A percentile compares a stretch with the other conserved stretches of the same genome.
These are phyloP conservation scores for Cryptosporidium sp. DNA, from an alignment of 169 alveolate genomes.

Conservation along the genomic window DNA sequence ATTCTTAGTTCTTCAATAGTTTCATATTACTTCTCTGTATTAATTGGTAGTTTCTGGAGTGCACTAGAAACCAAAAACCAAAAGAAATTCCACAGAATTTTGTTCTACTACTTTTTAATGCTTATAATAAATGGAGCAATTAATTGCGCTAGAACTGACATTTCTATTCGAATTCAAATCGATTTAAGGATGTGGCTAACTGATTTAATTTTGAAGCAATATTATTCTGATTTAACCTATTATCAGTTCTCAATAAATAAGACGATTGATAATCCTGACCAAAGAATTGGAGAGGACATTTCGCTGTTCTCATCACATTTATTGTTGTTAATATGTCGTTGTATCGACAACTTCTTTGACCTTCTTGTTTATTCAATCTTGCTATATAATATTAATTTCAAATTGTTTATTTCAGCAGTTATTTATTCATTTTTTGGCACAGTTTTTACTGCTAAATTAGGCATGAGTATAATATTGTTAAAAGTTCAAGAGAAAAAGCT, in stretches of 20 bases:
- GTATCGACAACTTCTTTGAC: slow-evolving; percentile 67
- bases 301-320: slow-evolving; percentile 42
- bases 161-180: slow-evolving; percentile 41
- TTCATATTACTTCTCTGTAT: slow-evolving; percentile 32
- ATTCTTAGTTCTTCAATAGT: slow-evolving; percentile 19
- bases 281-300: slow-evolving; percentile 75
- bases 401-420: slow-evolving; percentile 54
- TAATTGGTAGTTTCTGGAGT: slow-evolving; percentile 44
- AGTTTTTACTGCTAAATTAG: slow-evolving; percentile 42
- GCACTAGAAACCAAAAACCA: slow-evolving; percentile 51
- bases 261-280: slow-evolving; percentile 74
- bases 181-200: slow-evolving; percentile 76
- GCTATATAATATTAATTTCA: slow-evolving; percentile 29
- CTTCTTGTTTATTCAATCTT: slow-evolving; percentile 46
- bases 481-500: slow-evolving; percentile 55
- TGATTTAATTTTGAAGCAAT: slow-evolving; percentile 49
- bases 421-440: slow-evolving; percentile 64
- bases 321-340: slow-evolving; percentile 48
- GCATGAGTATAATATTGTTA: slow-evolving; percentile 20
- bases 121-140: slow-evolving; percentile 23
- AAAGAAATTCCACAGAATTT: slow-evolving; percentile 10
- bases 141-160: slow-evolving; percentile 39
- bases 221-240: slow-evolving; percentile 40
- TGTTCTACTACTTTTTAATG: slow-evolving; percentile 26
- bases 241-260: slow-evolving; percentile 59